phyloP scores from a whole-genome alignment of 169 alveolate species.

The Eimeria tenella region DNA sequence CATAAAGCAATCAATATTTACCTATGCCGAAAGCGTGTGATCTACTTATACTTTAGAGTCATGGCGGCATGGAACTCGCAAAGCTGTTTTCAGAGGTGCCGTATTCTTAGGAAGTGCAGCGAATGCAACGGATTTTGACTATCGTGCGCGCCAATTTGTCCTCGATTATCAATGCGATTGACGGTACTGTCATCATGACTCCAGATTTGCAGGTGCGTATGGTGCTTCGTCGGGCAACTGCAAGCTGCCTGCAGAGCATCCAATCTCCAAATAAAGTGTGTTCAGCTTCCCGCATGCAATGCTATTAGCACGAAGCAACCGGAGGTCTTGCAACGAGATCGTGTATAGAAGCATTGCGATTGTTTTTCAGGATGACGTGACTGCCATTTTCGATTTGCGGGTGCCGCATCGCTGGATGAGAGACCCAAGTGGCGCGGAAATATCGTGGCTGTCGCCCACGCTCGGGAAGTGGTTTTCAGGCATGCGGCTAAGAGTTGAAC shows the following conservation, averaged over 20 bases:
- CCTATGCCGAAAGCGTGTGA: too few species aligned
- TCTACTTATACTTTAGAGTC: too few species aligned
- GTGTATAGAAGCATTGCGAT: not conserved
- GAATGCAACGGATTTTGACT: constrained; percentile 95
- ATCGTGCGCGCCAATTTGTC: constrained; percentile 93
- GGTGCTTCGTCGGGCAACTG: not conserved
- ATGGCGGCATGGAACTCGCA: too few species aligned
- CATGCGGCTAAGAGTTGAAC: constrained; percentile 93
- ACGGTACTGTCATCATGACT: constrained; percentile 96
- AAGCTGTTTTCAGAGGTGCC: too few species aligned
- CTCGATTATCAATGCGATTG: constrained; percentile 95
- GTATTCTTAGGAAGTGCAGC: constrained; percentile 93
- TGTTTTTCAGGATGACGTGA: constrained; percentile 83
- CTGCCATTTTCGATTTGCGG: constrained; percentile 90
- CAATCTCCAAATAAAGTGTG: too few species aligned
- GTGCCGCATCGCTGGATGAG: constrained; percentile 96
- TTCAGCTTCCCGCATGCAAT: too few species aligned
- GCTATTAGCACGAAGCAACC: too few species aligned
- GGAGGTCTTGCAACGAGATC: too few species aligned
- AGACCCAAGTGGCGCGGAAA: constrained; percentile 98
- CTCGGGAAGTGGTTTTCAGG: constrained; percentile 97
- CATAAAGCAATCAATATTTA: too few species aligned
- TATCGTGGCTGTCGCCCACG: constrained; percentile 96
- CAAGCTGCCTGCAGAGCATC: too few species aligned
- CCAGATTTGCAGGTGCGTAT: constrained; percentile 90